These are phyloP conservation scores for Trichoderma aggressivum DNA, from an alignment of 2,329 filamentous ascomycete genomes.

Conservation along the genomic window DNA sequence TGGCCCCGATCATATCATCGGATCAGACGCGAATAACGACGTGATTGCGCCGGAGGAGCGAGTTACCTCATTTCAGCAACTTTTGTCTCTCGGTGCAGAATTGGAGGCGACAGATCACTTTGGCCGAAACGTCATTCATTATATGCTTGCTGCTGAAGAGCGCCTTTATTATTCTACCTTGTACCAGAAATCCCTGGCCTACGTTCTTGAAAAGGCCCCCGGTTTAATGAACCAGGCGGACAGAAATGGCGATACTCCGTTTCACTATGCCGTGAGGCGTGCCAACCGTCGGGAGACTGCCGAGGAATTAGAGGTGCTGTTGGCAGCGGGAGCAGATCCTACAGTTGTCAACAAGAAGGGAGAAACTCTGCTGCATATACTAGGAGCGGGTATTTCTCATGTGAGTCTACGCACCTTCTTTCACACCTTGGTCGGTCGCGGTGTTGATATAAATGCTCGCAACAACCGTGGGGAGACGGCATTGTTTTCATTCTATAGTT, in stretches of 20 bases:
- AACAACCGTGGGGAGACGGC: slow-evolving; percentile 28
- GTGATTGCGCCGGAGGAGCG: background rate
- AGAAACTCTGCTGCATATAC: slow-evolving; percentile 25
- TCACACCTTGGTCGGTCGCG: slow-evolving; percentile 18
- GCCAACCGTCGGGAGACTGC: background rate
- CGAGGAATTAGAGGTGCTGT: slow-evolving; percentile 12
- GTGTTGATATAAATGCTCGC: slow-evolving; percentile 26
- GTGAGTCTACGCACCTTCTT: slow-evolving; percentile 18
- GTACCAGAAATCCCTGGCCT: slow-evolving; percentile 1
- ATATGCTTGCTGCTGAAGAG: slow-evolving; percentile 15
- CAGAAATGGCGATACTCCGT: slow-evolving; percentile 26
- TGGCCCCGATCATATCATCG: slow-evolving; percentile 20
- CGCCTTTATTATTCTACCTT: accelerated
- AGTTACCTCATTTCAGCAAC: slow-evolving; percentile 20
- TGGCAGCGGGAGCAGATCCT: slow-evolving; percentile 25
- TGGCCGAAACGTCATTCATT: slow-evolving; percentile 26
- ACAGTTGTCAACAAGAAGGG: slow-evolving; percentile 19
- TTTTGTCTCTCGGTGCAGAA: slow-evolving; percentile 27
- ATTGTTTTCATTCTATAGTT: slow-evolving; percentile 22
- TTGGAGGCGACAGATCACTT: slow-evolving; percentile 24
- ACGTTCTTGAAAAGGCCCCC: slow-evolving; percentile 13
- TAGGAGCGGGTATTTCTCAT: slow-evolving; percentile 14
- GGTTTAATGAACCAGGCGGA: slow-evolving; percentile 22
- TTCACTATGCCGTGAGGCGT: slow-evolving; percentile 23
- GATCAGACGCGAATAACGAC: background rate